A percentile compares a stretch with the other conserved stretches of the same genome.
Conservation (phyloP, 495 filamentous ascomycete species). For the Neohortaea acidophila region DNA sequence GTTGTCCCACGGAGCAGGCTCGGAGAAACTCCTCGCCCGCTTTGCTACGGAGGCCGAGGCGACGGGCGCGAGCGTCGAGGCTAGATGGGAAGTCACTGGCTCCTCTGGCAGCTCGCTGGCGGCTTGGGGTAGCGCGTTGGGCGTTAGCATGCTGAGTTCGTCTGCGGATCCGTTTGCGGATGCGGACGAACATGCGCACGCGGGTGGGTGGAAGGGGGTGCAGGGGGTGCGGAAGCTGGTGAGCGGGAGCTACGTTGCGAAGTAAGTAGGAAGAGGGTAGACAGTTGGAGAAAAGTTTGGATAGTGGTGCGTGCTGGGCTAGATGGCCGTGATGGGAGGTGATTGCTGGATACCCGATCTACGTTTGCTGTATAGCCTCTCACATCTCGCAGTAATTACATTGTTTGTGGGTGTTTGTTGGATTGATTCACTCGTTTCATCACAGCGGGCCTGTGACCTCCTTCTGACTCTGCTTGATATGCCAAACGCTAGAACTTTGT, state of each 20-base stretch:
- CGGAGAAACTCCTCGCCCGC: conserved; percentile 62
- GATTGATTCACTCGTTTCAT: too few species aligned
- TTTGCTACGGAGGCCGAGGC: conserved; percentile 66
- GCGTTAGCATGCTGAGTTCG: conserved; percentile 36
- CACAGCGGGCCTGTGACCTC: too few species aligned
- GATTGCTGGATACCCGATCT: too few species aligned
- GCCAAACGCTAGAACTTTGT: too few species aligned
- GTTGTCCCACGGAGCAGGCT: conserved; percentile 35
- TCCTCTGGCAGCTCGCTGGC: conserved; percentile 36
- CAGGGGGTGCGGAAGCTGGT: conserved; percentile 55
- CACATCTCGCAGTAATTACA: too few species aligned
- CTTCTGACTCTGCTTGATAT: too few species aligned
- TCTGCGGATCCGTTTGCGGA: conserved; percentile 55
- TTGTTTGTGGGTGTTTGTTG: too few species aligned
- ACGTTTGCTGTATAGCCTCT: too few species aligned
- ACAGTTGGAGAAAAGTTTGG: background rate
- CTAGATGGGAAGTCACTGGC: conserved; percentile 62
- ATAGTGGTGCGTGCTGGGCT: too few species aligned
- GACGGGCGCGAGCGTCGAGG: conserved; percentile 61
- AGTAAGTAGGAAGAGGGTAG: conserved; percentile 2
- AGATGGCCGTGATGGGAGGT: too few species aligned
- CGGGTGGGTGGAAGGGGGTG: conserved; percentile 55
- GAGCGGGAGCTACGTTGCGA: conserved; percentile 53
- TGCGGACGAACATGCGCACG: conserved; percentile 26
- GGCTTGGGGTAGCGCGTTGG: conserved; percentile 40